Evolutionary conservation across 2,329 filamentous ascomycete species (phyloP).

Genomic region (Nothomitra cinnamomea): DNA sequence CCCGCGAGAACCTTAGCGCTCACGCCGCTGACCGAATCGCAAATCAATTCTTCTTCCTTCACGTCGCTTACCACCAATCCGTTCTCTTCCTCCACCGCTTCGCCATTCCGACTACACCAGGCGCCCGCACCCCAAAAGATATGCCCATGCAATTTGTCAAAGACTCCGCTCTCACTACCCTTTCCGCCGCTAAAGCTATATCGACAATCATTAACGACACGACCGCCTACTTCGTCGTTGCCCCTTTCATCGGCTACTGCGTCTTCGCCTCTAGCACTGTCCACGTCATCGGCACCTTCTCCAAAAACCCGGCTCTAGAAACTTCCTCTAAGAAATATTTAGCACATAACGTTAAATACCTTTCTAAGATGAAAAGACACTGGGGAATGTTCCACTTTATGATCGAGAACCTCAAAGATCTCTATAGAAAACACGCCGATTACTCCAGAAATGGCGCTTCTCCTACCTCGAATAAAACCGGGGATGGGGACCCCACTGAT

Average conservation of each 20-base stretch:
- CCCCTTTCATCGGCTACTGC: constrained; percentile 88
- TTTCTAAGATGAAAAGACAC: constrained; percentile 89
- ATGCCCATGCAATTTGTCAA: constrained; percentile 64
- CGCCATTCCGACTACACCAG: constrained; percentile 52
- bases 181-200: constrained; percentile 72
- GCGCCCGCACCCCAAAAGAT: constrained; percentile 45
- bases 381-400: constrained; percentile 99
- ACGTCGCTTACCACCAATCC: constrained; percentile 80
- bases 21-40: constrained; percentile 73
- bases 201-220: constrained; percentile 70
- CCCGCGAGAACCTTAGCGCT: constrained; percentile 61
- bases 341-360: constrained; percentile 72
- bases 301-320: constrained; percentile 61
- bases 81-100: constrained; percentile 81
- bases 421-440: constrained; percentile 74
- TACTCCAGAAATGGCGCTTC: constrained; percentile 35
- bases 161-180: constrained; percentile 56
- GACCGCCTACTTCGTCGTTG: constrained; percentile 63
- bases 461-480: neutral
- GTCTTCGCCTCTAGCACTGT: constrained; percentile 86
- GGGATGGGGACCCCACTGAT: constrained; percentile 25
- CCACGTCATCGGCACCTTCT: constrained; percentile 87
- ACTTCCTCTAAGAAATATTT: constrained; percentile 67
- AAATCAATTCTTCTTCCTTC: constrained; percentile 84
- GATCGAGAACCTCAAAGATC: constrained; percentile 77